Base-by-base conservation (phyloP, 1,284 basidiomycete genomes). In the Limonomyces culmigenus region DNA sequence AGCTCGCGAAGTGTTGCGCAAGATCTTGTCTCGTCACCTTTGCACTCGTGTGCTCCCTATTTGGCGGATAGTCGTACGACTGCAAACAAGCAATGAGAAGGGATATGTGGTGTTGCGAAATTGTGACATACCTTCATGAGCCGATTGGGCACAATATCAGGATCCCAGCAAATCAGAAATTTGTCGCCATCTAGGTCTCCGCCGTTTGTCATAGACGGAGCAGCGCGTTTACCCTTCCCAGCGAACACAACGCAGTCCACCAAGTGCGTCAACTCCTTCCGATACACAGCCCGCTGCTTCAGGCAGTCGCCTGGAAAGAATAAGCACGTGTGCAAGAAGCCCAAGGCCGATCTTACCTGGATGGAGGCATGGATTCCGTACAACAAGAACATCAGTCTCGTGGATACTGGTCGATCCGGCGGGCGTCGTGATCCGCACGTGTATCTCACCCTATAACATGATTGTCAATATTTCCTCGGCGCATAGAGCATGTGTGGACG, bases 151-250 rank as follows among this genome's bases (percentile, higher is more conserved):
- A 76, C 63, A 8, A 76, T 47, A 43, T 72, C 70, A 0, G 60
- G 57, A 49, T 77, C 74, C 72, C 74, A 77, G 33, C 70, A 72
- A 2, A 77, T 70, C 40, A 73, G 69, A 45, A 69, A 76, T 41
- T 68, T 63, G 41, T 77, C 74, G 4, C 73, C 63, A 49, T 72
- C 71, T 13, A 74, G 54, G 45, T 74, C 70, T 15, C 73, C 73
- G 4, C 74, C 74, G 34, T 71, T 74, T 33, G 67, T 74, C 72
- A 76, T 75, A 0, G 72, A 65, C 6, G 74, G 72, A 5, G 73
- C 73, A 14, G 74, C 61, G 35, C 70, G 63, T 25, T 63, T 65
- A 11, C 70, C 73, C 13, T 67, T 64, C 1, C 65, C 63, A 2
- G 74, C 65, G 43, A 77, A 77, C 1, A 77, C 72, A 10, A 77